A percentile compares a stretch with the other conserved stretches of the same genome.
Evolutionary conservation across 805 yeast genomes (phyloP).

Genomic region (Pichia gijzeniarum): DNA sequence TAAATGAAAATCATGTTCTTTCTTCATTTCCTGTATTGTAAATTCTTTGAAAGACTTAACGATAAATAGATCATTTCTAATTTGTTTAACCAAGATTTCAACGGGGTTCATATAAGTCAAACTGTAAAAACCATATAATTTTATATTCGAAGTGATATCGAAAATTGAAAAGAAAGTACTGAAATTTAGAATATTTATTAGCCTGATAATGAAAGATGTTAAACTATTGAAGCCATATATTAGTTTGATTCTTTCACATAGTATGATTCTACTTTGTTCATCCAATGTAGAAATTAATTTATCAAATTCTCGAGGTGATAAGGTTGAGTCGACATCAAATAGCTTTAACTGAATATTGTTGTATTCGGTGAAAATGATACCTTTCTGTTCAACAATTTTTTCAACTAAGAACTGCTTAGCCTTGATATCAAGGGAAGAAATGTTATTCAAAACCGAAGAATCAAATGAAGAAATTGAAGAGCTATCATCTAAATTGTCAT

Average conservation of each 20-base stretch:
- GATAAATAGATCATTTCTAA: slow-evolving; percentile 25
- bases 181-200: slow-evolving; percentile 21
- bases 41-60: slow-evolving; percentile 28
- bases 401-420: slow-evolving; percentile 12
- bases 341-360: slow-evolving; percentile 23
- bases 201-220: slow-evolving; percentile 19
- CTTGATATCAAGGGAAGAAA: slow-evolving; percentile 1
- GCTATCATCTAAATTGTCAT: not conserved
- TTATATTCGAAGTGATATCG: slow-evolving; percentile 28
- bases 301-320: slow-evolving; percentile 22
- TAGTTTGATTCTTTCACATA: slow-evolving; percentile 26
- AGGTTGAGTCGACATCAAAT: slow-evolving; percentile 26
- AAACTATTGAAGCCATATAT: slow-evolving; percentile 23
- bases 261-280: slow-evolving; percentile 14
- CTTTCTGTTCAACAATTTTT: slow-evolving; percentile 20
- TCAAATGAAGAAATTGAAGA: slow-evolving; percentile 6
- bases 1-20: slow-evolving; percentile 28
- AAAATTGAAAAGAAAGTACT: slow-evolving; percentile 26
- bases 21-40: slow-evolving; percentile 27
- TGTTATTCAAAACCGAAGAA: slow-evolving; percentile 2
- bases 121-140: slow-evolving; percentile 27
- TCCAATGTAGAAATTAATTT: slow-evolving; percentile 14
- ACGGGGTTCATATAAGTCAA: slow-evolving; percentile 25
- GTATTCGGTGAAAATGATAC: slow-evolving; percentile 23
- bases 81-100: slow-evolving; percentile 27